Evolutionary conservation across 148 eudicot genomes (phyloP).

Genomic region (Fagopyrum tataricum): DNA sequence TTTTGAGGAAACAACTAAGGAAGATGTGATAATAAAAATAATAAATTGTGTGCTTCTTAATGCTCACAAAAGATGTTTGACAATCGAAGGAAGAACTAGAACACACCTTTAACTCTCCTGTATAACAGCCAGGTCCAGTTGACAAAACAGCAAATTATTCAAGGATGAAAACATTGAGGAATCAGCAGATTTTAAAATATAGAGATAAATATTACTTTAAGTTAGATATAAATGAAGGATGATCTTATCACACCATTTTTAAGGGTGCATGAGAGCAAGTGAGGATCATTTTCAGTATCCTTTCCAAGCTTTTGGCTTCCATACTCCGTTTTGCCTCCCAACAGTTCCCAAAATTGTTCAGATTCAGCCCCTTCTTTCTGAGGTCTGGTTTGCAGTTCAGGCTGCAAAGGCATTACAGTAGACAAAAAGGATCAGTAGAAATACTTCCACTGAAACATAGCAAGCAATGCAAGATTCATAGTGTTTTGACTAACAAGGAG

Average conservation of each 20-base stretch:
- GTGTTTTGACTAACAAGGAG: background rate
- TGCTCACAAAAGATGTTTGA: background rate
- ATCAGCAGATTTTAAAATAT: background rate
- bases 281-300: slow-evolving; percentile 80
- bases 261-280: slow-evolving; percentile 73
- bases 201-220: background rate
- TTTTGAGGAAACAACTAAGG: background rate
- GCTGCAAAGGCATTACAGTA: slow-evolving; percentile 40
- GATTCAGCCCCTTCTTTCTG: slow-evolving; percentile 88
- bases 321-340: slow-evolving; percentile 85
- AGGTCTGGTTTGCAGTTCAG: slow-evolving; percentile 72
- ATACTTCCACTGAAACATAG: background rate
- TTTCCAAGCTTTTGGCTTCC: slow-evolving; percentile 70
- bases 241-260: slow-evolving; percentile 40
- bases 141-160: slow-evolving; percentile 13
- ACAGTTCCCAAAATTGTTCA: slow-evolving; percentile 75
- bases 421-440: background rate
- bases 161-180: slow-evolving; percentile 14
- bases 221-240: background rate
- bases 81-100: background rate
- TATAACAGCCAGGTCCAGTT: slow-evolving; percentile 21
- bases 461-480: background rate
- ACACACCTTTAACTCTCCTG: slow-evolving; percentile 84
- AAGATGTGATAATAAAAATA: background rate
- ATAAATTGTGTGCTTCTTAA: background rate